Evolutionary conservation across 1,139 yeast genomes (phyloP), one percentile per base, ranked within the genome.

Genomic region (Nakaseomyces delphensis): DNA sequence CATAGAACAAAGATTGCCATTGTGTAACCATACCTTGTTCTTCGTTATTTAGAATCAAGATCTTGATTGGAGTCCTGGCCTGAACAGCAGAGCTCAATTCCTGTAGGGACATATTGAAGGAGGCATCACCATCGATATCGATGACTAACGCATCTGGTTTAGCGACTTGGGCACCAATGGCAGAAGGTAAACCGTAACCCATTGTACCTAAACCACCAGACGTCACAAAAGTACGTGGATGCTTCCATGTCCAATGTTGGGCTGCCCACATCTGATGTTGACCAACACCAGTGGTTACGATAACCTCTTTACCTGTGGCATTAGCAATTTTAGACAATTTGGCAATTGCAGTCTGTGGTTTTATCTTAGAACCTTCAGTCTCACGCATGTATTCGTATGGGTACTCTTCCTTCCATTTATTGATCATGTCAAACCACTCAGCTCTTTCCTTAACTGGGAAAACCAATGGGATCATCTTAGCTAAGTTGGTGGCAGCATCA

Each of bases 261-360:
- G 98, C 98, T 36, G 97, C 93, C 97, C 98, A 91, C 98, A 91
- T 91, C 71, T 91, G 98, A 74, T 91, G 98, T 73, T 91, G 98
- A 48, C 98, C 98, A 45, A 91, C 97, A 72, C 98, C 98, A 38
- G 98, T 91, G 44, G 97, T 83, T 55, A 91, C 80, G 58, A 87
- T 78, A 49, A 86, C 89, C 50, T 79, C 85, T 63, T 77, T 84
- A 49, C 77, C 79, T 43, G 71, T 70, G 43, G 70, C 71, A 48
- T 69, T 68, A 31, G 89, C 79, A 57, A 87, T 81, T 50, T 78
- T 74, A 8, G 94, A 79, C 46, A 91, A 74, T 65, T 84, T 91
- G 43, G 73, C 68, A 50, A 91, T 79, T 45, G 89, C 79, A 38
- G 96, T 85, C 70, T 91, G 98, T 39, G 98, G 98, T 64, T 89